Percentiles rank a stretch among this genome's conserved stretches.
phyloP scores from a whole-genome alignment of 2,329 filamentous ascomycete genomes.

The Neonectria coccinea region DNA sequence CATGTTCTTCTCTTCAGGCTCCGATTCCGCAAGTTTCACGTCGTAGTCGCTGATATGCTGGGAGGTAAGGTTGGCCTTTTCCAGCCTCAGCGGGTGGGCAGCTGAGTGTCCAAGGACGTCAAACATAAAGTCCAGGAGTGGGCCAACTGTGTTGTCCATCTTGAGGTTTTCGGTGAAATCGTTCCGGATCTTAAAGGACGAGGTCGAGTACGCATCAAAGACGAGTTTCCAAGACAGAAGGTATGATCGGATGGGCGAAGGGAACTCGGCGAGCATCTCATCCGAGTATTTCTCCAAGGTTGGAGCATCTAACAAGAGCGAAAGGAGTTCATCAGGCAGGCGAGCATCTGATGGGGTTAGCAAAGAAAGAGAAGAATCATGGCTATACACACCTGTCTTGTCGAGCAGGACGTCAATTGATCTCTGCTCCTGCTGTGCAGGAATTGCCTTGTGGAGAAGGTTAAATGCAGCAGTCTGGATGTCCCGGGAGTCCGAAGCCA shows the following conservation, averaged over 20 bases:
- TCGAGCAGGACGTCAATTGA: constrained; percentile 82
- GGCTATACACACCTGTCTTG: constrained; percentile 63
- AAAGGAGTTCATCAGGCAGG: constrained; percentile 86
- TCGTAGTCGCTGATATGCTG: constrained; percentile 69
- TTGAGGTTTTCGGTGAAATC: constrained; percentile 86
- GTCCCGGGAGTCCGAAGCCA: constrained; percentile 79
- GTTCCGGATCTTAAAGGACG: constrained; percentile 84
- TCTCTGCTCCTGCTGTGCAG: constrained; percentile 80
- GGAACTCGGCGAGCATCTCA: constrained; percentile 75
- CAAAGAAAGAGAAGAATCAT: too few relatives aligned
- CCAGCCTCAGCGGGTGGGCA: constrained; percentile 78
- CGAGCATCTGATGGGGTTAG: constrained; percentile 63
- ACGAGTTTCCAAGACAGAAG: constrained; percentile 90
- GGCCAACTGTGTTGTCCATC: constrained; percentile 73
- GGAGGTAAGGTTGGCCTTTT: constrained; percentile 71
- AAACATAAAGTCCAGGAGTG: constrained; percentile 82
- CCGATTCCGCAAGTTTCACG: constrained; percentile 63
- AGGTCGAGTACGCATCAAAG: constrained; percentile 84
- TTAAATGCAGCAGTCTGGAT: constrained; percentile 86
- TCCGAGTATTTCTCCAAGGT: constrained; percentile 75
- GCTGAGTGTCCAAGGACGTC: constrained; percentile 85
- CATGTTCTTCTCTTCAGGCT: constrained; percentile 76
- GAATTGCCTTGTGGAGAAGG: constrained; percentile 83
- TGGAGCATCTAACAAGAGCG: constrained; percentile 83
- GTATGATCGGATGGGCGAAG: constrained; percentile 79